Evolutionary conservation across 2,329 filamentous ascomycete genomes (phyloP).

Genomic region (Monosporascus ibericus): DNA sequence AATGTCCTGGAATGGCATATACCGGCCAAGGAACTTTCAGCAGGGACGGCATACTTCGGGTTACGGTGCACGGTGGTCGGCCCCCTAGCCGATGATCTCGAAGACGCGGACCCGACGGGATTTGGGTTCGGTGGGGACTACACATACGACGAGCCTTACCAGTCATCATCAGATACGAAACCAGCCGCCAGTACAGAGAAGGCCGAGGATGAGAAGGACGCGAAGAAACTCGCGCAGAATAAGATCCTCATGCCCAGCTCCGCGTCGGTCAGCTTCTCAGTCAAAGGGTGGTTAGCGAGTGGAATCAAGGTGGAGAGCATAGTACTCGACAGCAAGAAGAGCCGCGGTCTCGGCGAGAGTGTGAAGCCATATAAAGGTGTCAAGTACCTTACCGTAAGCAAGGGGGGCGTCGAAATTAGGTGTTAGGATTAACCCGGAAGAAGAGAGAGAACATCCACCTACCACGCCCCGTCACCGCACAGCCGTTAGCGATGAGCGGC

Average conservation of each 20-base stretch:
- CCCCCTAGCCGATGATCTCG: constrained; percentile 42
- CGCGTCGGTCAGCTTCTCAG: constrained; percentile 64
- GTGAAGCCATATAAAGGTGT: constrained; percentile 97
- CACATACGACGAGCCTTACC: constrained; percentile 51
- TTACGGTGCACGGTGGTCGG: constrained; percentile 79
- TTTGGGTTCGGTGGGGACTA: constrained; percentile 48
- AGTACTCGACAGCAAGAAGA: constrained; percentile 68
- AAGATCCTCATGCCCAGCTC: constrained; percentile 76
- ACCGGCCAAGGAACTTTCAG: constrained; percentile 66
- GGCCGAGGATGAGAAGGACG: constrained; percentile 42
- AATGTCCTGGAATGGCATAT: constrained; percentile 77
- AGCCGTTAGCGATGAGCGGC: too few relatives aligned
- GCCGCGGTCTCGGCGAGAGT: constrained; percentile 76
- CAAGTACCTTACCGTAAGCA: constrained; percentile 82
- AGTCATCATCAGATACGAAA: constrained; percentile 35
- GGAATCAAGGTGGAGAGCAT: constrained; percentile 64
- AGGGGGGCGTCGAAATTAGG: constrained; percentile 57
- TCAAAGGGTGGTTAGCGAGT: constrained; percentile 64
- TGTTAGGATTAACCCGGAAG: constrained; percentile 32
- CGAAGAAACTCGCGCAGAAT: constrained; percentile 58
- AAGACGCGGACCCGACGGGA: constrained; percentile 40
- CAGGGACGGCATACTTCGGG: constrained; percentile 61
- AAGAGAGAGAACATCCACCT: too few relatives aligned
- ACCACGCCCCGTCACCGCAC: too few relatives aligned
- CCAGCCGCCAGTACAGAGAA: constrained; percentile 22